A percentile compares a stretch with the other conserved stretches of the same genome.
These are phyloP conservation scores for Aspergillus heteromorphus DNA, from an alignment of 495 filamentous ascomycete genomes.

Conservation along the genomic window DNA sequence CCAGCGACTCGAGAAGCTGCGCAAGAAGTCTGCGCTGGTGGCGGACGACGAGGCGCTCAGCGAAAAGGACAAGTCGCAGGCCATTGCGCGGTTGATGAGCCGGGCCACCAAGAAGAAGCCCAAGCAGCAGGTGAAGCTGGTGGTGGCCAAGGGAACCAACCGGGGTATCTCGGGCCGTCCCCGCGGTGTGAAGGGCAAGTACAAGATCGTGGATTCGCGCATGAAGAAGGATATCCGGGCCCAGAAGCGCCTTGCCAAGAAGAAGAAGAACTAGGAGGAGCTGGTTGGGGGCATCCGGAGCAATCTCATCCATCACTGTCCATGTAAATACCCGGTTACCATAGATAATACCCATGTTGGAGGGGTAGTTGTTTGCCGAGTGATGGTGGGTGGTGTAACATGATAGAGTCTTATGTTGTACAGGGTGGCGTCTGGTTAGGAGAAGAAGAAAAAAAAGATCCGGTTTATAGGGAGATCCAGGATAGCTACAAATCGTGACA, in stretches of 20 bases:
- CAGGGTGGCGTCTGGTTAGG: background rate
- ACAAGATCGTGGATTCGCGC: slow-evolving; percentile 96
- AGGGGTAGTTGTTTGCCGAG: background rate
- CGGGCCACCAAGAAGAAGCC: slow-evolving; percentile 82
- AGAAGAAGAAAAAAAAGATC: background rate
- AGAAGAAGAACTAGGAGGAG: slow-evolving; percentile 37
- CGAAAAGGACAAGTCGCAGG: slow-evolving; percentile 88
- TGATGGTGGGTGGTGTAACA: background rate
- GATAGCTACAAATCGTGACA: background rate
- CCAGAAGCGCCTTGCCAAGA: slow-evolving; percentile 75
- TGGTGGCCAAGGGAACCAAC: slow-evolving; percentile 83
- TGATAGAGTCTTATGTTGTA: background rate
- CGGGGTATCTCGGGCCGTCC: slow-evolving; percentile 74
- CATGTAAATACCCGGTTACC: slow-evolving; percentile 1
- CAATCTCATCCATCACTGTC: background rate
- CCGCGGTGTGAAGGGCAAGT: slow-evolving; percentile 87
- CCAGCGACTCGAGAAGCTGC: slow-evolving; percentile 82
- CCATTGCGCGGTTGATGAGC: slow-evolving; percentile 75
- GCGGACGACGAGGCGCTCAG: slow-evolving; percentile 84
- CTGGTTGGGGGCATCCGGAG: background rate
- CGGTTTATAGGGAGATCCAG: background rate
- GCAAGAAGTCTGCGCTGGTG: slow-evolving; percentile 87
- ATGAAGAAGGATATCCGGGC: slow-evolving; percentile 98
- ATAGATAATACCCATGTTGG: background rate
- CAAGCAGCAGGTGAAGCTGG: slow-evolving; percentile 76